These are phyloP conservation scores for Fragaria vesca DNA, from an alignment of 306 rosid genomes.

Conservation along the genomic window DNA sequence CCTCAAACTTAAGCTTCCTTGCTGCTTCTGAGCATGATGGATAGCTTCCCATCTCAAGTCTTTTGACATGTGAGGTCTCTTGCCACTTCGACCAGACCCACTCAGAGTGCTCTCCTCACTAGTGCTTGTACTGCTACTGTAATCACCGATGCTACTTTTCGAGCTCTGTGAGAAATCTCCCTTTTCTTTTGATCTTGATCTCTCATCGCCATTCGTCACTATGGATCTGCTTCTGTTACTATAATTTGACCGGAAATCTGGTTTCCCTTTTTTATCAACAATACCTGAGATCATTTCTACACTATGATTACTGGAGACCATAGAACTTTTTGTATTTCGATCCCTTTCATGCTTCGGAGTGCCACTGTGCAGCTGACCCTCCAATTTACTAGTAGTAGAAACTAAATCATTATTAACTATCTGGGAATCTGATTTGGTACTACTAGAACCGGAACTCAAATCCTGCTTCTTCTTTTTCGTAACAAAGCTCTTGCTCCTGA, in stretches of 20 bases:
- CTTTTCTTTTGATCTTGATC: constrained; percentile 80
- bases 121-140: constrained; percentile 84
- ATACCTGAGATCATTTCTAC: constrained; percentile 49
- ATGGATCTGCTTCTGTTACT: constrained; percentile 50
- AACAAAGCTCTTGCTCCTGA: constrained; percentile 56
- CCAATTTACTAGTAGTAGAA: constrained; percentile 41
- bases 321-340: constrained; percentile 50
- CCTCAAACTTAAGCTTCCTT: constrained; percentile 67
- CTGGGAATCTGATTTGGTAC: constrained; percentile 34
- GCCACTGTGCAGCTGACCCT: constrained; percentile 38
- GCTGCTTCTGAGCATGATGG: constrained; percentile 59
- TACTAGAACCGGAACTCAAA: constrained; percentile 41
- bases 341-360: constrained; percentile 42
- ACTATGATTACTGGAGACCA: constrained; percentile 45
- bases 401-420: constrained; percentile 39
- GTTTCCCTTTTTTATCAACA: constrained; percentile 43
- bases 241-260: constrained; percentile 45
- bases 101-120: constrained; percentile 85
- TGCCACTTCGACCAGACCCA: constrained; percentile 79
- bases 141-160: constrained; percentile 92
- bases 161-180: constrained; percentile 94
- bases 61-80: constrained; percentile 96
- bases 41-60: constrained; percentile 96
- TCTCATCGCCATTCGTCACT: constrained; percentile 55
- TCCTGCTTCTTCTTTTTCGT: constrained; percentile 70